Evolutionary conservation across 2,329 filamentous ascomycete species (phyloP), one percentile per base, ranked within the genome.

Genomic region (Beauveria varroae): DNA sequence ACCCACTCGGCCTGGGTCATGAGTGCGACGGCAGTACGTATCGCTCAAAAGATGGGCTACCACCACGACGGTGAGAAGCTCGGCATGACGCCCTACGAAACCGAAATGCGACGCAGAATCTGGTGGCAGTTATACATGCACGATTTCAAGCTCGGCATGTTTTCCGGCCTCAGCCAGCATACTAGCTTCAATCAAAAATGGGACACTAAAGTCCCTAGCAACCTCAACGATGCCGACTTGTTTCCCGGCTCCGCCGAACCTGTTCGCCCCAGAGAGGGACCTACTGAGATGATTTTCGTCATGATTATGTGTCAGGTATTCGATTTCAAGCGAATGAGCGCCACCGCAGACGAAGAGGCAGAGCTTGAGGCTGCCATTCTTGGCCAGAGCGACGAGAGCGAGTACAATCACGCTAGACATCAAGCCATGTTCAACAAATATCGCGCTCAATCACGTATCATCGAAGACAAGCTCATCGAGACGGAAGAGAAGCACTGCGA

Each of bases 41-140:
- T 89, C 57, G 86, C 85, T 1, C 83, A 87, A 68, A 86, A 86
- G 68, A 86, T 89, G 78, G 86, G 86, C 0, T 77, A 88, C 53
- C 85, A 88, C 63, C 79, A 83, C 14, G 86, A 89, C 63, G 85
- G 84, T 41, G 79, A 81, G 63, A 70, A 73, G 20, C 74, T 86
- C 6, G 80, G 80, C 1, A 74, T 88, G 2, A 76, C 80, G 0
- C 83, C 85, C 0, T 87, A 87, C 65, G 85, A 89, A 66, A 82
- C 81, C 2, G 85, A 89, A 68, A 88, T 89, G 78, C 79, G 86
- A n/a, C 76, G 86, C 49, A 77, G 86, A 7, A 76, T 88, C 22
- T 89, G 86, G 86, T 87, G 84, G 85, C 80, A 84, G 67, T 79
- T 88, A 28, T 76, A 85, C 54, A 74, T 86, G 60, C 75, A 84